Evolutionary conservation across 371 early-diverging fungal species (phyloP), one percentile per base, ranked within the genome.

Genomic region (Mortierella polycephala): DNA sequence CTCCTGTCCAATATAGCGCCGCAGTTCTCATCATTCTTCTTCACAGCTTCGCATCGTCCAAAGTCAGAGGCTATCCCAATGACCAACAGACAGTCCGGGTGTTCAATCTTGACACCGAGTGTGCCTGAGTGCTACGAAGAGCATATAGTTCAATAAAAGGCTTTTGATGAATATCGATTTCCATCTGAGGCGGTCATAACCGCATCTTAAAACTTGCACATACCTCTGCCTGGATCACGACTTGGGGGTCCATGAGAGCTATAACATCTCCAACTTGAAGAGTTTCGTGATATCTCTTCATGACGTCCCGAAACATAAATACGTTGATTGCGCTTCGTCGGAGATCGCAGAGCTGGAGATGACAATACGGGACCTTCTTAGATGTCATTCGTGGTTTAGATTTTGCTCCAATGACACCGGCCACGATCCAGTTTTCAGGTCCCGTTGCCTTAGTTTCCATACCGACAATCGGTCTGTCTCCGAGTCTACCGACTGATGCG

Each of bases 221-320:
- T 79, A 79, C 79, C 68, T 79, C 79, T 0, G 79, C 69, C 45
- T 72, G 79, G 41, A 42, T 61, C 55, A 79, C 41, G 14, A 79
- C 68, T 39, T 66, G 68, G 12, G 79, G 79, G 37, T 69, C 57
- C 66, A 79, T 14, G 16, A 79, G 56, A 13, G 53, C 73, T 20
- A 79, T 60, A 1, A 79, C 52, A 20, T 72, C 69, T 7, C 79
- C 79, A 46, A 69, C 45, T 11, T 54, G 58, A 40, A 79, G 42
- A 12, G 49, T 59, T 0, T 52, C 62, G 23, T 79, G 59, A 49
- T 79, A 59, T 13, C 20, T 56, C 44, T 71, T 66, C 64, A 72
- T 68, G 23, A 69, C 79, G 0, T 58, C 39, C 21, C 66, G 54
- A 57, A 79, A 79, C 65, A 79, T 65, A 45, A 79, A 79, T 9